These are phyloP conservation scores for Xanthoconium stramineum DNA, from an alignment of 768 basidiomycete species.

Conservation along the genomic window DNA sequence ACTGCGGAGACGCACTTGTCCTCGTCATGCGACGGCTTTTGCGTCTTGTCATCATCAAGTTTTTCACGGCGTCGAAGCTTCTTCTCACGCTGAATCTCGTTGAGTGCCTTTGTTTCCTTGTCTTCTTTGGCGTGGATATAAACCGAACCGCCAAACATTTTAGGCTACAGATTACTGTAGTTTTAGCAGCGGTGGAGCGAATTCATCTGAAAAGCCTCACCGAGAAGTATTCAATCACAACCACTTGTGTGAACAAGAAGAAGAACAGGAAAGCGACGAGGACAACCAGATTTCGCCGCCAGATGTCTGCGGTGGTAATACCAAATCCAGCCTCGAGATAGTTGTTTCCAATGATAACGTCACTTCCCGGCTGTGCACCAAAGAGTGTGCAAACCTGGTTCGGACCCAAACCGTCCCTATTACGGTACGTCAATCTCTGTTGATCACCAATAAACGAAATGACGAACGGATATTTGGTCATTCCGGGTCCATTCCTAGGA, in stretches of 20 bases:
- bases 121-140: slow-evolving; percentile 62
- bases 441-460: neutral
- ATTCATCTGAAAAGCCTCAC: slow-evolving; percentile 33
- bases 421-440: slow-evolving; percentile 12
- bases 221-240: slow-evolving; percentile 63
- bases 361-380: slow-evolving; percentile 58
- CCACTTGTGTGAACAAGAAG: slow-evolving; percentile 67
- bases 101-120: slow-evolving; percentile 51
- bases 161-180: slow-evolving; percentile 27
- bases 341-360: slow-evolving; percentile 49
- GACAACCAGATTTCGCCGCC: slow-evolving; percentile 69
- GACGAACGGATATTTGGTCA: slow-evolving; percentile 61
- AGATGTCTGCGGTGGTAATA: slow-evolving; percentile 49
- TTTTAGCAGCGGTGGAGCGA: neutral
- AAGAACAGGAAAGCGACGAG: slow-evolving; percentile 65
- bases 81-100: slow-evolving; percentile 49
- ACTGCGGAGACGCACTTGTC: slow-evolving; percentile 13
- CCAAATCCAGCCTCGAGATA: slow-evolving; percentile 63
- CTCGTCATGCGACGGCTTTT: slow-evolving; percentile 19
- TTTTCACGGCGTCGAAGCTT: slow-evolving; percentile 42
- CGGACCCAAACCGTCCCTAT: slow-evolving; percentile 48
- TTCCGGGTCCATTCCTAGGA: slow-evolving; percentile 57
- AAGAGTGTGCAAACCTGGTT: slow-evolving; percentile 80
- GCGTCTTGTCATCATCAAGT: slow-evolving; percentile 24
- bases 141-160: slow-evolving; percentile 37